Percentiles rank a stretch among this genome's conserved stretches.
phyloP scores from a whole-genome alignment of 2,329 filamentous ascomycete species.

The Colletotrichum tropicicola region DNA sequence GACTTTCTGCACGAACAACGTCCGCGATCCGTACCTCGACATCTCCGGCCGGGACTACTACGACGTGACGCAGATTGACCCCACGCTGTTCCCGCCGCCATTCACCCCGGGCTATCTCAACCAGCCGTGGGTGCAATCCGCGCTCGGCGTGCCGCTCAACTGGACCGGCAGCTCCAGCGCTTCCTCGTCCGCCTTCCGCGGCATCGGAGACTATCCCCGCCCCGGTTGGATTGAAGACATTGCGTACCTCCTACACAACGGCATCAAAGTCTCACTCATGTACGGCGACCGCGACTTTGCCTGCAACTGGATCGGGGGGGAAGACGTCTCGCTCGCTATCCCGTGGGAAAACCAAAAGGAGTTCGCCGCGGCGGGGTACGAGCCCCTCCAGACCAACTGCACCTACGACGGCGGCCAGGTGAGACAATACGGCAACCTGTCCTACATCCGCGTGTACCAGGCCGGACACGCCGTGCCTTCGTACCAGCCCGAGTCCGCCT shows the following conservation, averaged over 20 bases:
- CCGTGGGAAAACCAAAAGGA: slow-evolving; percentile 34
- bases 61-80: slow-evolving; percentile 33
- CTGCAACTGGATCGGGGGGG: slow-evolving; percentile 64
- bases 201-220: slow-evolving; percentile 43
- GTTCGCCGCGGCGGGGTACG: slow-evolving; percentile 63
- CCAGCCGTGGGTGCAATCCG: slow-evolving; percentile 56
- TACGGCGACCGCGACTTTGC: slow-evolving; percentile 62
- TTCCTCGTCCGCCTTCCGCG: slow-evolving; percentile 11
- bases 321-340: slow-evolving; percentile 55
- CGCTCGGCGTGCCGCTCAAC: slow-evolving; percentile 69
- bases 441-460: slow-evolving; percentile 66
- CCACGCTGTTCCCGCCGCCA: slow-evolving; percentile 30
- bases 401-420: slow-evolving; percentile 70
- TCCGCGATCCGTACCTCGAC: slow-evolving; percentile 27
- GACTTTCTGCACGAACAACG: slow-evolving; percentile 21
- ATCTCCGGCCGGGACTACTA: slow-evolving; percentile 26
- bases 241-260: slow-evolving; percentile 50
- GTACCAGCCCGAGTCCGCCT: slow-evolving; percentile 56
- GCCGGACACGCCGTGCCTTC: slow-evolving; percentile 65
- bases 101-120: slow-evolving; percentile 31
- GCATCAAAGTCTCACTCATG: slow-evolving; percentile 68
- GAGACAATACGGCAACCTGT: slow-evolving; percentile 73
- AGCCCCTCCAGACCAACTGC: slow-evolving; percentile 66
- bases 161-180: slow-evolving; percentile 46
- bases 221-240: slow-evolving; percentile 55